Percentiles rank a stretch among this genome's conserved stretches.
phyloP scores from a whole-genome alignment of 495 filamentous ascomycete species.

The Parathielavia hyrcaniae region DNA sequence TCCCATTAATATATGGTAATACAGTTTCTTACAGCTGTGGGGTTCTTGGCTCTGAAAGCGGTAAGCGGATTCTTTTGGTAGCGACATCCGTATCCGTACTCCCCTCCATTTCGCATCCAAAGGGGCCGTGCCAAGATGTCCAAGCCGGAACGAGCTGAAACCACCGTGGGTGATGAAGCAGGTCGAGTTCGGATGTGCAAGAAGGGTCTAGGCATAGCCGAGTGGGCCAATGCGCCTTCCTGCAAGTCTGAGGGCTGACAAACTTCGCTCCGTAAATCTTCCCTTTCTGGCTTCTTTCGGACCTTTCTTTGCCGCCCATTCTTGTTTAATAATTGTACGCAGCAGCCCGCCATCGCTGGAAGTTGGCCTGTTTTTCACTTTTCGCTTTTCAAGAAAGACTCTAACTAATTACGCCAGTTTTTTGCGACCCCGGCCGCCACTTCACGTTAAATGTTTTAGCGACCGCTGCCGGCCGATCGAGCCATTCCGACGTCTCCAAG shows the following conservation, averaged over 20 bases:
- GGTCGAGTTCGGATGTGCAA: no score
- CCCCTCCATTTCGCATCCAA: no score
- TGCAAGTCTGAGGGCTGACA: no score
- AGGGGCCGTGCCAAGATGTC: background rate
- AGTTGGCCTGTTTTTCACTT: conserved; percentile 22
- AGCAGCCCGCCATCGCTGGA: conserved; percentile 23
- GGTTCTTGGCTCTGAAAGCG: no score
- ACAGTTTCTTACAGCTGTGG: no score
- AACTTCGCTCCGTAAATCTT: conserved; percentile 14
- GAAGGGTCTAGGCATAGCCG: no score
- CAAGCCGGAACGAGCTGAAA: conserved; percentile 9
- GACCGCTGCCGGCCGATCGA: conserved; percentile 9
- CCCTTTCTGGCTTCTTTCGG: background rate
- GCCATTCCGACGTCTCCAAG: conserved; percentile 3
- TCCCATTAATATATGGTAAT: no score
- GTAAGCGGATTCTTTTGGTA: no score
- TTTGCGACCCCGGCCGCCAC: background rate
- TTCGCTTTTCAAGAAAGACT: background rate
- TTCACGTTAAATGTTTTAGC: conserved; percentile 17
- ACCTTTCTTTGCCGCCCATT: background rate
- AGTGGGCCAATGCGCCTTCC: no score
- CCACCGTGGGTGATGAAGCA: no score
- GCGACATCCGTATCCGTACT: no score
- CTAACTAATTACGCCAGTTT: background rate
- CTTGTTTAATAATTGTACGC: conserved; percentile 1